Evolutionary conservation across 2,329 filamentous ascomycete species (phyloP), one percentile per base, ranked within the genome.

Genomic region (Trichoderma endophyticum): DNA sequence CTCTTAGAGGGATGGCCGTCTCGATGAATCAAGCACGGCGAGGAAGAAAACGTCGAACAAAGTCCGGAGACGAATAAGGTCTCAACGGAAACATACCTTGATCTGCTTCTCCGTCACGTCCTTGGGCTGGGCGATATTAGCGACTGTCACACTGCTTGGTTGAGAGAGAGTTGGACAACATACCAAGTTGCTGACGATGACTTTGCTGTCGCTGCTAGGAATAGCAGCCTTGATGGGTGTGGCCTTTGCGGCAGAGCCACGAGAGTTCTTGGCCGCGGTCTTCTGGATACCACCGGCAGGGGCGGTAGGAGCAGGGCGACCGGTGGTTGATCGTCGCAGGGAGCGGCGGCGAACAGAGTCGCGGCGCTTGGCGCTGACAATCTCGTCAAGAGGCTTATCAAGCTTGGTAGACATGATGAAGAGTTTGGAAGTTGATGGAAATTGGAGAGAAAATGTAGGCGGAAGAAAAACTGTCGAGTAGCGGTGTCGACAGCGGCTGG

Each of bases 41-140:
- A 82, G 77, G 78, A 80, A 81, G 73, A 79, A 81, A 77, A 83
- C 86, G 89, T 88, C 90, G 90, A 92, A 88, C 85, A 88, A 90
- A 91, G 87, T 89, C 90, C 89, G 82, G 88, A 86, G 90, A 86
- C 84, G 80, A 83, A 82, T 85, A 83, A 80, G 85, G 89, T 91
- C 91, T 91, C 87, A 92, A 89, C 87, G 91, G 94, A 92, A 94
- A 99, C 96, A 97, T 99, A 99, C 96, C 96, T 99, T 98, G 87
- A 99, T 97, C 91, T 97, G 93, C 86, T 86, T 87, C 89, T 98
- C 95, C 85, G 91, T 93, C 84, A 99, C 94, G 90, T 99, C 96
- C 87, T 92, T 91, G 83, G 96, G 96, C 94, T 98, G 77, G 39
- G 71, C 21, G 30, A 65, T 32, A 83, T 92, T 85, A 92, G 88